Conservation (phyloP, 768 basidiomycete species). For the Hygrocybe punicea region DNA sequence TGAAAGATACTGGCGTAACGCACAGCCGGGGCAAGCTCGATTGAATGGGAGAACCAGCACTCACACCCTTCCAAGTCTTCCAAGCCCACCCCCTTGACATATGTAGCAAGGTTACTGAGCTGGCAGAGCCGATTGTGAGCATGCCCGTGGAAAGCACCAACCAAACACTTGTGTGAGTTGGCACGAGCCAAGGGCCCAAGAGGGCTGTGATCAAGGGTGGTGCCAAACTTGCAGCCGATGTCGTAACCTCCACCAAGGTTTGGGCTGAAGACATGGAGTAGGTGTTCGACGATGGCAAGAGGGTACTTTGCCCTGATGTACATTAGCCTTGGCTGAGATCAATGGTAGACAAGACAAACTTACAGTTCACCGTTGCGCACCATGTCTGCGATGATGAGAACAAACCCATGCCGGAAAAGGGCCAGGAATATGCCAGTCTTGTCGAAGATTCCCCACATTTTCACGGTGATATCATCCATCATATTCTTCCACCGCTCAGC, state of each 20-base stretch:
- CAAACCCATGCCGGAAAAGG: slow-evolving; percentile 23
- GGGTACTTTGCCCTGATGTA: slow-evolving; percentile 19
- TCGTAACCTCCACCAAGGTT: slow-evolving; percentile 18
- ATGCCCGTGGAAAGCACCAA: slow-evolving; percentile 24
- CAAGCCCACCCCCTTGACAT: slow-evolving; percentile 18
- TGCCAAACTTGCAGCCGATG: slow-evolving; percentile 23
- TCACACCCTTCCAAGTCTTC: slow-evolving; percentile 23
- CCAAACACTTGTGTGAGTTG: slow-evolving; percentile 8
- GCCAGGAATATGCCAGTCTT: slow-evolving; percentile 29
- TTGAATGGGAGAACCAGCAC: slow-evolving; percentile 16
- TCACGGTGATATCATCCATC: slow-evolving; percentile 11
- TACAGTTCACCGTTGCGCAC: slow-evolving; percentile 30
- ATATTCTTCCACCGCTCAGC: slow-evolving; percentile 21
- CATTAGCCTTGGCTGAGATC: too few species aligned
- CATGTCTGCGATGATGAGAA: slow-evolving; percentile 18
- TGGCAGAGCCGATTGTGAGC: slow-evolving; percentile 22
- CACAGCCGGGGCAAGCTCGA: slow-evolving; percentile 17
- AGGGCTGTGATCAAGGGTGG: slow-evolving; percentile 16
- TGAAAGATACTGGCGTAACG: slow-evolving; percentile 19
- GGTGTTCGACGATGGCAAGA: slow-evolving; percentile 14
- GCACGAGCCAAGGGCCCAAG: slow-evolving; percentile 12
- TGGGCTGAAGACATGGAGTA: slow-evolving; percentile 15
- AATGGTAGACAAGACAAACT: slow-evolving; percentile 4
- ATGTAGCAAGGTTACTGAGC: slow-evolving; percentile 17
- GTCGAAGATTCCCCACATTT: slow-evolving; percentile 28